phyloP scores from a whole-genome alignment of 202 grass and related monocot genomes.

The Setaria viridis region DNA sequence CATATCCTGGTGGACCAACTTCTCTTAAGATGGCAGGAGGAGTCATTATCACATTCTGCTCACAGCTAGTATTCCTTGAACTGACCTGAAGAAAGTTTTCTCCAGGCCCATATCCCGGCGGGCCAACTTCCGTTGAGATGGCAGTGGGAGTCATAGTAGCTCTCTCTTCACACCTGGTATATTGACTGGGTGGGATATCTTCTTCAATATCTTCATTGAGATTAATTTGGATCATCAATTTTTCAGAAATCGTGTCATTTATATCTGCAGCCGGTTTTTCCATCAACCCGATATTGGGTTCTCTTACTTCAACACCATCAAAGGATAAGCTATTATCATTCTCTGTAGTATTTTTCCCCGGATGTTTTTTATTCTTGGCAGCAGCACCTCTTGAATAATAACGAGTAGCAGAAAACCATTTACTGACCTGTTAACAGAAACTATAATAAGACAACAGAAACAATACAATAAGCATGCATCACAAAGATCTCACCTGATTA shows the following conservation, averaged over 20 bases:
- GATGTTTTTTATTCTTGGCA: slow-evolving; percentile 52
- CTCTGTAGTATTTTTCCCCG: slow-evolving; percentile 31
- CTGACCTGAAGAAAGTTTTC: slow-evolving; percentile 3
- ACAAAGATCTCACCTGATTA: slow-evolving; percentile 64
- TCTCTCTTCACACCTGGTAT: slow-evolving; percentile 16
- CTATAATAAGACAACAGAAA: slow-evolving; percentile 36
- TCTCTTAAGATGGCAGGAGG: background rate
- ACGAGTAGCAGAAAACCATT: slow-evolving; percentile 81
- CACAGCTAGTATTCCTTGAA: slow-evolving; percentile 19
- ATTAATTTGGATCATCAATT: slow-evolving; percentile 40
- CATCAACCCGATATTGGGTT: slow-evolving; percentile 21
- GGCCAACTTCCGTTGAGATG: background rate
- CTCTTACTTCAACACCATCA: slow-evolving; percentile 30
- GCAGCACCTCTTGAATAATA: slow-evolving; percentile 52
- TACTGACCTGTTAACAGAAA: slow-evolving; percentile 68
- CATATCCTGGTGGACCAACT: slow-evolving; percentile 32
- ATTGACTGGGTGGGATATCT: slow-evolving; percentile 3
- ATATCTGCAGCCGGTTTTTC: slow-evolving; percentile 41
- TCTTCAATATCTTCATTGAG: slow-evolving; percentile 38
- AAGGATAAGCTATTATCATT: slow-evolving; percentile 37
- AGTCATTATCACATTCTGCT: background rate
- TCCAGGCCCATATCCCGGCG: slow-evolving; percentile 21
- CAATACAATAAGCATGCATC: slow-evolving; percentile 24
- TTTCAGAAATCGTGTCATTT: slow-evolving; percentile 35
- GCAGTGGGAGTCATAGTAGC: background rate